A percentile compares a stretch with the other conserved stretches of the same genome.
Conservation (phyloP, 352 stramenopile genomes). For the Phytophthora niederhauseri region DNA sequence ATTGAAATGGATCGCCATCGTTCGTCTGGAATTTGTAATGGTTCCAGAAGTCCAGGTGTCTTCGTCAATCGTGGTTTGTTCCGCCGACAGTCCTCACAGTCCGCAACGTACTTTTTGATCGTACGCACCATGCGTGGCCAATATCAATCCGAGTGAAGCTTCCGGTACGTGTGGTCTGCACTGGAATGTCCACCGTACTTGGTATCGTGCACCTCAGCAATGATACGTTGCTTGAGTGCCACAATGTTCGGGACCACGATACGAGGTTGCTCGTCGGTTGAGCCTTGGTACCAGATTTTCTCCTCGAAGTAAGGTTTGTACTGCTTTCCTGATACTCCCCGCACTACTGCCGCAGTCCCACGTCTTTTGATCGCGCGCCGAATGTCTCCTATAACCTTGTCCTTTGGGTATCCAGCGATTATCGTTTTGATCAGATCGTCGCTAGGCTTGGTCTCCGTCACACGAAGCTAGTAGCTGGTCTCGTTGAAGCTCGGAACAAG, state of each 20-base stretch:
- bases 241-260: no score
- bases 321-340: not conserved
- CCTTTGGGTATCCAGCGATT: not conserved
- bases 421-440: not conserved
- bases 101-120: no score
- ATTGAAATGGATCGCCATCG: slow-evolving; percentile 18
- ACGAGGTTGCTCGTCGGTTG: no score
- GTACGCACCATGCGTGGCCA: no score
- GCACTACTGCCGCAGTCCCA: not conserved
- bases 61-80: no score
- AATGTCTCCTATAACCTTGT: not conserved
- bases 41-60: slow-evolving; percentile 9
- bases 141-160: no score
- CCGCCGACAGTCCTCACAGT: no score
- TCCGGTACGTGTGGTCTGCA: no score
- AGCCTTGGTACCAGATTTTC: not conserved
- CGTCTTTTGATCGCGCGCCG: not conserved
- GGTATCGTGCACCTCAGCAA: no score
- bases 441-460: not conserved
- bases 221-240: no score
- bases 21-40: slow-evolving; percentile 15
- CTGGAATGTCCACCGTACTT: no score
- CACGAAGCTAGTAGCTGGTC: not conserved
- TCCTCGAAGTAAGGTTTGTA: not conserved
- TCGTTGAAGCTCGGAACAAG: not conserved